Conservation (phyloP, 2,329 filamentous ascomycete species). For the Lizonia empirigonia region DNA sequence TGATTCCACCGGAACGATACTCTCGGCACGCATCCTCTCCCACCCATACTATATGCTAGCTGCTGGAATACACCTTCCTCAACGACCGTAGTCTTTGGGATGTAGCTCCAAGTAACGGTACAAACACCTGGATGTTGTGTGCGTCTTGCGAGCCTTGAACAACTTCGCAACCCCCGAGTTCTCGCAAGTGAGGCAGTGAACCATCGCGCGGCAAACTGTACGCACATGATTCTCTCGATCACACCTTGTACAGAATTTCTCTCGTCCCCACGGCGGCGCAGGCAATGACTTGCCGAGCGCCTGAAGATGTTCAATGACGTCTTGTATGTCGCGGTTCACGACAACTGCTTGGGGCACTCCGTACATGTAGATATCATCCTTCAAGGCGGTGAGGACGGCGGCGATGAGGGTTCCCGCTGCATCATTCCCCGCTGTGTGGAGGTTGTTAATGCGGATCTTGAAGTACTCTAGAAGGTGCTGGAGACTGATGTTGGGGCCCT, state of each 20-base stretch:
- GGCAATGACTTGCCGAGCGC: not conserved
- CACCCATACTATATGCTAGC: no score
- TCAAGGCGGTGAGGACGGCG: slow-evolving; percentile 17
- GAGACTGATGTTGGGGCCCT: slow-evolving; percentile 18
- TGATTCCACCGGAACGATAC: no score
- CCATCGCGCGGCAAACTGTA: not conserved
- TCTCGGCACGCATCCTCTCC: no score
- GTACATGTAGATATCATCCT: slow-evolving; percentile 8
- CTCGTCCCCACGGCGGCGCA: not conserved
- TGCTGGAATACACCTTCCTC: no score
- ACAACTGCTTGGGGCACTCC: not conserved
- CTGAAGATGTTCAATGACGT: not conserved
- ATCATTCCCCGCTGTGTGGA: slow-evolving; percentile 27
- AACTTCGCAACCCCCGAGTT: not conserved
- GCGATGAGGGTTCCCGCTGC: slow-evolving; percentile 20
- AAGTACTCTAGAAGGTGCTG: slow-evolving; percentile 18
- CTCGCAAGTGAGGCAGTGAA: not conserved
- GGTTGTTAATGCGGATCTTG: slow-evolving; percentile 13
- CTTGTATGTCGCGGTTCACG: not conserved
- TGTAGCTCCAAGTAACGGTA: not conserved
- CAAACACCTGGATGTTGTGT: not conserved
- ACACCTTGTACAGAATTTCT: not conserved
- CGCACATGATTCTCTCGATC: not conserved
- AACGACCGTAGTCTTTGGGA: no score
- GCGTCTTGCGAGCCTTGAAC: not conserved